Evolutionary conservation across 768 basidiomycete species (phyloP), one percentile per base, ranked within the genome.

Genomic region (Amylocystis lapponica): DNA sequence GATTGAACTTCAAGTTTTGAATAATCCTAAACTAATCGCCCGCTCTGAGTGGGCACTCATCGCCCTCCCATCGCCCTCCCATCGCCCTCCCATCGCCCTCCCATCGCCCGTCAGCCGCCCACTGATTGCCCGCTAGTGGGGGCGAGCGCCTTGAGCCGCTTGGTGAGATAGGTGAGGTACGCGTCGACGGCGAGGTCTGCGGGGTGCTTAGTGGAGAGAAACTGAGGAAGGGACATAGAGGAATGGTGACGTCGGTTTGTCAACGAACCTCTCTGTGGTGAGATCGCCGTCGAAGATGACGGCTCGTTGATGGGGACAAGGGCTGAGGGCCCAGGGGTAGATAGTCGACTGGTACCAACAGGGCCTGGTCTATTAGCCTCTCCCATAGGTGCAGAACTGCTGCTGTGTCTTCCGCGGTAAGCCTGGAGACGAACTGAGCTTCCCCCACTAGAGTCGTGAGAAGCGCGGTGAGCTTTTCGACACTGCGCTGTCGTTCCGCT

Each of bases 351-450:
- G 60, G 31, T 23, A 52, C 40, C 31, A 47, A 39, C 61, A 85
- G 62, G 2, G 77, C 69, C 34, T 66, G 69, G 50, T 79, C 77
- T 19, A 86, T 73, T 36, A 87, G 54, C 2, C 60, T 58, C 1
- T 73, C 77, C 55, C 83, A 84, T 46, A 86, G 82, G 21, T 70
- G 55, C 23, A 87, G 63, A 13, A 85, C 66, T n/a, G 63, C 70
- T 8, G 68, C 64, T 22, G 83, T 66, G 41, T 75, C 77, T 3
- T 72, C 69, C 35, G 83, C 81, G 3, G 76, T 67, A 33, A 87
- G 67, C 44, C 83, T 69, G 1, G 83, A 75, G 3, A 77, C 67
- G 12, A 76, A 76, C 39, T 79, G 75, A 0, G 68, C 57, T 22
- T 70, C 67, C 23, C 69, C 69, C 3, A 81, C 62, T 16, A 83